Conservation (phyloP, 2,329 filamentous ascomycete species). For the Septoria petroselini region DNA sequence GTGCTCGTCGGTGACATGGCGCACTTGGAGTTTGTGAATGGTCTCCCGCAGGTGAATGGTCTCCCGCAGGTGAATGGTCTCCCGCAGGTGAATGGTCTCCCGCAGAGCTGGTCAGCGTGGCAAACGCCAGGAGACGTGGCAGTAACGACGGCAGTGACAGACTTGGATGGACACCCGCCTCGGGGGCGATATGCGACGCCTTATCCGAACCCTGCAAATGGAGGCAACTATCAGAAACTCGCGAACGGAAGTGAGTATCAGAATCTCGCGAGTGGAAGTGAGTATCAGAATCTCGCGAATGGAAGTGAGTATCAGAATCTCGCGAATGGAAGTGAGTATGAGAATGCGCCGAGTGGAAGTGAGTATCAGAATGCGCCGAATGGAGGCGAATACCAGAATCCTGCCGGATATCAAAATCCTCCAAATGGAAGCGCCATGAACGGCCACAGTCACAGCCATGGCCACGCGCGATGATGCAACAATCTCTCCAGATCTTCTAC, state of each 20-base stretch:
- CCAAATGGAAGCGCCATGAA: neutral
- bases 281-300: constrained; percentile 12
- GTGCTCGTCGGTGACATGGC: constrained; percentile 17
- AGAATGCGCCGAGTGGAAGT: no score
- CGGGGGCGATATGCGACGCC: constrained; percentile 4
- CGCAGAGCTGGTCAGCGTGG: constrained; percentile 26
- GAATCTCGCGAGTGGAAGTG: constrained; percentile 4
- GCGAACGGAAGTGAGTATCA: constrained; percentile 6
- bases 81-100: no score
- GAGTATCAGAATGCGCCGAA: no score
- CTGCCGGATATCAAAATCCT: constrained; percentile 17
- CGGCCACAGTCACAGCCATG: neutral
- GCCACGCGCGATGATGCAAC: neutral
- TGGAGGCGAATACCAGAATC: no score
- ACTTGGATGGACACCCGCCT: constrained; percentile 22
- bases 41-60: constrained; percentile 20
- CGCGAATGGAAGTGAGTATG: no score
- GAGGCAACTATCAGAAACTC: constrained; percentile 17
- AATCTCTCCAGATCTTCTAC: neutral
- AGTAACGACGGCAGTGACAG: constrained; percentile 5
- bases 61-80: no score
- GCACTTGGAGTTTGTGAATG: constrained; percentile 19
- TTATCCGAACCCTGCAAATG: constrained; percentile 13
- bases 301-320: no score
- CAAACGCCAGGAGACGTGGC: constrained; percentile 13